phyloP scores from a whole-genome alignment of 1,284 basidiomycete species.

The Cryptococcus floricola region DNA sequence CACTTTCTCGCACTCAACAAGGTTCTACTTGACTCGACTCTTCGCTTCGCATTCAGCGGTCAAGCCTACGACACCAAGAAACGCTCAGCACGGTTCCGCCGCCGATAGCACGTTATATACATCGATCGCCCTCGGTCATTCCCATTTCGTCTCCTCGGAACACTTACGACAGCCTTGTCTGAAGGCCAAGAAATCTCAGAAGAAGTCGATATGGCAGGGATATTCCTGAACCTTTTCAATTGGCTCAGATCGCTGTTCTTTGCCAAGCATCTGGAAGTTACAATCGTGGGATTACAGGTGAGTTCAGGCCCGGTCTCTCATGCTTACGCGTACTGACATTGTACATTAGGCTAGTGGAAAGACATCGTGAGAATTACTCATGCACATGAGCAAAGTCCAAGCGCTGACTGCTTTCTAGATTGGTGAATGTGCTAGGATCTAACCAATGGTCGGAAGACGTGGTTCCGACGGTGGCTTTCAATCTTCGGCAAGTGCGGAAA shows the following conservation, averaged over 20 bases:
- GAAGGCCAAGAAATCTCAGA: no score
- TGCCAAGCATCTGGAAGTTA: slow-evolving; percentile 85
- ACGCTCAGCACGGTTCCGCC: no score
- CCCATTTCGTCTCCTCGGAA: no score
- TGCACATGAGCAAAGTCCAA: neutral
- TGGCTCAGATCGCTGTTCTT: slow-evolving; percentile 66
- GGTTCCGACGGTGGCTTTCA: slow-evolving; percentile 90
- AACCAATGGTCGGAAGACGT: slow-evolving; percentile 94
- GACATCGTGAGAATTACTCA: slow-evolving; percentile 59
- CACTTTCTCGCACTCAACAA: no score
- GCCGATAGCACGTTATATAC: no score
- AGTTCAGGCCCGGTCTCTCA: slow-evolving; percentile 9
- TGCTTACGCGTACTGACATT: neutral
- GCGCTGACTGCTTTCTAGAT: slow-evolving; percentile 15
- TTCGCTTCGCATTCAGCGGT: no score
- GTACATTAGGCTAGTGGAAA: slow-evolving; percentile 75
- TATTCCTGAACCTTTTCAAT: slow-evolving; percentile 63
- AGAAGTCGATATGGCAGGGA: slow-evolving; percentile 54
- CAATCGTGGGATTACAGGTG: slow-evolving; percentile 88
- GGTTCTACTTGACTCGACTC: no score
- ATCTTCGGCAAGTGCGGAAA: slow-evolving; percentile 64
- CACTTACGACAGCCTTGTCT: no score
- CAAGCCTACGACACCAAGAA: no score
- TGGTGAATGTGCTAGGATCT: slow-evolving; percentile 83
- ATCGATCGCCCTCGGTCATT: no score